Percentiles rank a stretch among this genome's conserved stretches.
These are phyloP conservation scores for Plasmodium vivax DNA, from an alignment of 169 alveolate species.

Conservation along the genomic window DNA sequence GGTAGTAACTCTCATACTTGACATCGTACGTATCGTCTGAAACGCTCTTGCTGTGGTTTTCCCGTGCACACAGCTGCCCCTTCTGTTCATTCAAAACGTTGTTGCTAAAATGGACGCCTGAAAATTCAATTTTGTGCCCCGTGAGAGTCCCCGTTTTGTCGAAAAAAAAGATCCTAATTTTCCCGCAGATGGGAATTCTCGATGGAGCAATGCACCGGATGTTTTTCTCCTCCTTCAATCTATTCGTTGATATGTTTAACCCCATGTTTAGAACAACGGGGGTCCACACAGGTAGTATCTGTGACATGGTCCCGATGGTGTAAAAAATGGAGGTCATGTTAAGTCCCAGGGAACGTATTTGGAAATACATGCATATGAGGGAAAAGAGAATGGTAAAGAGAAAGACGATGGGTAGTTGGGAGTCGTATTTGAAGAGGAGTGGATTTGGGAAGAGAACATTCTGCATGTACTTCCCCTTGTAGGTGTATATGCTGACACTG, in stretches of 20 bases:
- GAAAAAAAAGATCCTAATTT: conserved; percentile 94
- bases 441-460: conserved; percentile 94
- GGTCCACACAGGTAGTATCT: conserved; percentile 95
- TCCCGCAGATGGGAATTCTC: conserved; percentile 96
- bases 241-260: conserved; percentile 92
- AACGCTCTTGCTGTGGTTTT: not conserved
- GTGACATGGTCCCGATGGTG: conserved; percentile 87
- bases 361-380: conserved; percentile 81
- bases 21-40: not conserved
- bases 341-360: conserved; percentile 84
- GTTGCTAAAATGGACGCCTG: conserved; percentile 79
- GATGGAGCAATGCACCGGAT: conserved; percentile 96
- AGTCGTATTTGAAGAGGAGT: conserved; percentile 84
- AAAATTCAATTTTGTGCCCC: conserved; percentile 91
- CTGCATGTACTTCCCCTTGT: conserved; percentile 94
- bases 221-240: conserved; percentile 89
- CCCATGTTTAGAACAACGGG: conserved; percentile 95
- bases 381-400: conserved; percentile 79
- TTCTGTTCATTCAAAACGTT: conserved; percentile 34
- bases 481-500: conserved; percentile 92
- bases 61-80: not conserved
- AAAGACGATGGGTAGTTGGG: conserved; percentile 86
- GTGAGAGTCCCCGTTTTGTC: conserved; percentile 99
- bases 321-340: conserved; percentile 88
- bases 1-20: not conserved